Evolutionary conservation across 768 basidiomycete species (phyloP), one percentile per base, ranked within the genome.

Genomic region (Nidularia pulvinata): DNA sequence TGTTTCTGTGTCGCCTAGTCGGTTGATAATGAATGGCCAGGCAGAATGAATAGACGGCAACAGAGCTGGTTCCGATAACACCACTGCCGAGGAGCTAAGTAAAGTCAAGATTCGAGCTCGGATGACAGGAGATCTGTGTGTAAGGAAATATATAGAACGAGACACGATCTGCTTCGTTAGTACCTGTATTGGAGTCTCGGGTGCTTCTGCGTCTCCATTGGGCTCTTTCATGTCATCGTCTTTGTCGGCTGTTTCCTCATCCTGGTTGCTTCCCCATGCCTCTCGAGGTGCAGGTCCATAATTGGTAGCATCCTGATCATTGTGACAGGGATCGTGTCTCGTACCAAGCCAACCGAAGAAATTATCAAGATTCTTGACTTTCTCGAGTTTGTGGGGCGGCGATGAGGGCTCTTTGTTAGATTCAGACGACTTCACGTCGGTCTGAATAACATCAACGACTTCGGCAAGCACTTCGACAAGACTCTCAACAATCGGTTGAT

Each of bases 21-120:
- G 82, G 59, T 93, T 93, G 52, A 98, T 71, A 59, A 99, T 84
- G 67, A 88, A 92, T n/a, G 93, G 93, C 97, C 97, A 99, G 1
- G 91, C 89, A 19, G 82, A 80, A 68, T 98, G 91, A 35, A 98
- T 82, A 4, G 89, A 80, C 2, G 94, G 91, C 39, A 98, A 80
- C 14, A 98, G 79, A 13, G 88, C 83, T 10, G 86, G 82, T 61
- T 88, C 87, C 0, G 80, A 80, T 19, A 86, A 75, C 5, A 95
- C 85, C 0, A 89, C 82, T 3, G 91, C 83, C 1, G 95, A 85
- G 1, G 85, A 81, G 10, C 82, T 73, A 39, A 99, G 74, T 11
- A 99, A 77, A 2, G 77, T 71, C 48, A 98, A 77, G 46, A 98
- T 91, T 16, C 88, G 84, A 2, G 91, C 84, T 7, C 95, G 91